Conservation (phyloP, 495 filamentous ascomycete genomes). For the Neurospora sp. region DNA sequence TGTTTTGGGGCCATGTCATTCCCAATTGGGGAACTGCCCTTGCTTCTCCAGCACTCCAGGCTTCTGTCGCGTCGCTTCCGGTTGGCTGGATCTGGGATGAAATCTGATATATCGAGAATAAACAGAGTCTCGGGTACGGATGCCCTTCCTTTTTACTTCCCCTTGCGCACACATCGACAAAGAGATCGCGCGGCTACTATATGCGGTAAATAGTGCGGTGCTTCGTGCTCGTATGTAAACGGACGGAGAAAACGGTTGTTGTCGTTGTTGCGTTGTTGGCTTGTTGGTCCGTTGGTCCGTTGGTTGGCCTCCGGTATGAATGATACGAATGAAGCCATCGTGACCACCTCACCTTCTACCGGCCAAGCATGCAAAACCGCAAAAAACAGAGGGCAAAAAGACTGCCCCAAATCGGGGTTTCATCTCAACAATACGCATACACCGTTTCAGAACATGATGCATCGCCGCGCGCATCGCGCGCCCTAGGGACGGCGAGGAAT, state of each 20-base stretch:
- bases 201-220: background rate
- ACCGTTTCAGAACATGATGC: background rate
- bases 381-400: background rate
- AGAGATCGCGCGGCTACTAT: background rate
- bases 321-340: background rate
- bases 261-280: background rate
- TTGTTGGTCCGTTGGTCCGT: background rate
- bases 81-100: background rate
- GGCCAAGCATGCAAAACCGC: background rate
- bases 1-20: background rate
- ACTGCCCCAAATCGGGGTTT: conserved; percentile 4
- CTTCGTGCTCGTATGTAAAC: background rate
- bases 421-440: background rate
- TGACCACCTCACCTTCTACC: background rate
- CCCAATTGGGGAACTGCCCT: background rate
- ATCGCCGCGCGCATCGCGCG: background rate
- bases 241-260: background rate
- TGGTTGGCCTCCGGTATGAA: conserved; percentile 2
- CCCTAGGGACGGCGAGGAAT: background rate
- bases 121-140: background rate
- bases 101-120: background rate
- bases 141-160: background rate
- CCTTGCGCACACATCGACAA: background rate
- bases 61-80: background rate
- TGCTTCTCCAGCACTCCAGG: background rate